Conservation (phyloP, 2,329 filamentous ascomycete genomes). For the Waltergamsia citrina region DNA sequence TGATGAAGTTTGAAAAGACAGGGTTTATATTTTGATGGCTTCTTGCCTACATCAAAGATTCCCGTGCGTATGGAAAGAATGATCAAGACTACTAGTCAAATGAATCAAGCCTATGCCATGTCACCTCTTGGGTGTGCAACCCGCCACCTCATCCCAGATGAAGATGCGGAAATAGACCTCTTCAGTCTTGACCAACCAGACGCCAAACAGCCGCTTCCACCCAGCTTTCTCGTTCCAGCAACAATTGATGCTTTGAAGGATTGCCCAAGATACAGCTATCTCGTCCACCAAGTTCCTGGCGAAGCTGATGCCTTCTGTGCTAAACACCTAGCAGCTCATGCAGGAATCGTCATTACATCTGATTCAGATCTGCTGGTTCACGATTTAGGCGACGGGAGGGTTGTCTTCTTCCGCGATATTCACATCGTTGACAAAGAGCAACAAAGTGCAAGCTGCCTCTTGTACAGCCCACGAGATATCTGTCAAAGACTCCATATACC, state of each 20-base stretch:
- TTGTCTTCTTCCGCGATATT: constrained; percentile 62
- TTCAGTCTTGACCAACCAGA: constrained; percentile 13
- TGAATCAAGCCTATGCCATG: constrained; percentile 19
- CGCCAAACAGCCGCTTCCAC: constrained; percentile 29
- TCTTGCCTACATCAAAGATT: constrained; percentile 60
- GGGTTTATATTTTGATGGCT: constrained; percentile 79
- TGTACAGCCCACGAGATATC: constrained; percentile 14
- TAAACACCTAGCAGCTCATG: constrained; percentile 41
- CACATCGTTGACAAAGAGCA: constrained; percentile 20
- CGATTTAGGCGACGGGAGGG: constrained; percentile 54
- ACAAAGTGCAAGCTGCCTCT: neutral
- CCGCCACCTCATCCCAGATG: neutral
- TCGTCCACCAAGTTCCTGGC: constrained; percentile 58
- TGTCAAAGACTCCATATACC: constrained; percentile 30
- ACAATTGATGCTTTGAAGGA: constrained; percentile 60
- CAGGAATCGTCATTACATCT: constrained; percentile 60
- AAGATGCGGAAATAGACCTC: constrained; percentile 9
- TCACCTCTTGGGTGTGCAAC: neutral
- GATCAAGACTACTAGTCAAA: constrained; percentile 42
- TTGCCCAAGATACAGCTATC: constrained; percentile 27
- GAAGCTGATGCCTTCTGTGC: constrained; percentile 84
- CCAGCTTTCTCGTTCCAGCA: constrained; percentile 69
- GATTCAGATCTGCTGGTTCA: constrained; percentile 82
- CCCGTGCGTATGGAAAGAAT: constrained; percentile 52
- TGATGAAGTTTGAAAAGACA: constrained; percentile 16